Base-by-base conservation (phyloP, 805 yeast species). In the Kodamaea nitidulidarum region DNA sequence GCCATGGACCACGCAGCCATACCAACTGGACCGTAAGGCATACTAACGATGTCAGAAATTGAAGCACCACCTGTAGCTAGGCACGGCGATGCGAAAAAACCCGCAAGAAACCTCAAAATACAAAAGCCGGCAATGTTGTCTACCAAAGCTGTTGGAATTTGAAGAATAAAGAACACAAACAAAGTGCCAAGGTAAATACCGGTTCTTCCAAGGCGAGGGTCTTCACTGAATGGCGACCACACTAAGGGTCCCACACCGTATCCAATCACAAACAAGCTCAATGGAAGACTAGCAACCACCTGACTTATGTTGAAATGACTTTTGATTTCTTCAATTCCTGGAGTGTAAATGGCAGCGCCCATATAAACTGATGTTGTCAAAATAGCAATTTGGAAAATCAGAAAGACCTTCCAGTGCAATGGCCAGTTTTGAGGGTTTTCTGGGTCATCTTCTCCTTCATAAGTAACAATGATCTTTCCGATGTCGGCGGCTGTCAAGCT, bases 401-500 rank as follows among this genome's bases (percentile, higher is more conserved):
- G 61, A 20, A 72, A 35, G 2, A 54, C 24, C 49, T 73, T 76
- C 36, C 67, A 62, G 24, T 42, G 34, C 0, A 51, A 18, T 0
- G 79, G 63, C 86, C 86, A 80, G 50, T 76, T 77, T 15, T 58
- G 50, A 0, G 87, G 86, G 46, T 74, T 58, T 41, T 73, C 78
- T 1, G 78, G 74, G 49, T 78, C 84, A 36, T 70, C 70, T 4
- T 62, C 70, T 9, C 65, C 65, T 26, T 65, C 67, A 67, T 65
- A 64, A 4, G 45, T 47, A 8, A 54, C 58, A 6, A 55, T 20
- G 3, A 58, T 45, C 15, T 38, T 31, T 12, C 30, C 41, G 16
- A n/a, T 18, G 4, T 12, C 15, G 29, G 15, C 21, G 9, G 35
- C 30, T 6, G 39, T 6, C 22, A 32, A 36, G n/a, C 30, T 21